phyloP scores from a whole-genome alignment of 352 stramenopile species.

The Thalassiosira allenii region DNA sequence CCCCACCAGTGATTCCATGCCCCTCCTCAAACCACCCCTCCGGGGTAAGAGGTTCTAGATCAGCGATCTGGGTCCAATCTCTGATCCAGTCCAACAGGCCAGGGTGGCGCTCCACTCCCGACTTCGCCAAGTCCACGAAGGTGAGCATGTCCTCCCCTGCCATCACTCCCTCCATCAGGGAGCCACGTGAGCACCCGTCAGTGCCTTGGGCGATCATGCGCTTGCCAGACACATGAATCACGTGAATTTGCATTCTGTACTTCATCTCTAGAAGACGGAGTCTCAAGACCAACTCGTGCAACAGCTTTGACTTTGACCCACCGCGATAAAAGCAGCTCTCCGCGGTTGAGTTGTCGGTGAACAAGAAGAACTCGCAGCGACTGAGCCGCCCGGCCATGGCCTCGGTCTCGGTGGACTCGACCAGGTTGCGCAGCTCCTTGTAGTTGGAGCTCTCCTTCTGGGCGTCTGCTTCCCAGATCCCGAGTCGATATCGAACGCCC shows the following conservation, averaged over 20 bases:
- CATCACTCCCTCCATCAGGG: conserved; percentile 54
- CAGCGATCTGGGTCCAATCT: not conserved
- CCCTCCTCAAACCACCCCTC: conserved; percentile 52
- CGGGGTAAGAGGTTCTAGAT: conserved; percentile 1
- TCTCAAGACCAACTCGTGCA: conserved; percentile 55
- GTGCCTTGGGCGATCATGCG: conserved; percentile 67
- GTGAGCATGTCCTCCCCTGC: conserved; percentile 38
- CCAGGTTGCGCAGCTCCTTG: conserved; percentile 54
- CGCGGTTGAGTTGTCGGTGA: conserved; percentile 72
- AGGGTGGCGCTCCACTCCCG: conserved; percentile 20
- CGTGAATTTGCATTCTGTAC: conserved; percentile 19
- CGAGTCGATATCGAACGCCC: conserved; percentile 17
- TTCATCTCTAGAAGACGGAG: conserved; percentile 46
- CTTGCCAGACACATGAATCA: conserved; percentile 57
- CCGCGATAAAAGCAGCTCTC: conserved; percentile 59
- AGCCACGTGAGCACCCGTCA: conserved; percentile 54
- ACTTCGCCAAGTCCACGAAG: conserved; percentile 41
- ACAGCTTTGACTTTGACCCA: conserved; percentile 36
- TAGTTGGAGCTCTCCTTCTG: conserved; percentile 57
- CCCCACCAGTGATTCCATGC: conserved; percentile 39
- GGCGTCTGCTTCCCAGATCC: conserved; percentile 33
- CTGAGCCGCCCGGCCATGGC: conserved; percentile 15
- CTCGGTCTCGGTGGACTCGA: conserved; percentile 36
- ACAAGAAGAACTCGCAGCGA: conserved; percentile 68
- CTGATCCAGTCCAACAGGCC: conserved; percentile 26